Conservation (phyloP, 1,139 yeast species). For the Hyphopichia buzzinii region DNA sequence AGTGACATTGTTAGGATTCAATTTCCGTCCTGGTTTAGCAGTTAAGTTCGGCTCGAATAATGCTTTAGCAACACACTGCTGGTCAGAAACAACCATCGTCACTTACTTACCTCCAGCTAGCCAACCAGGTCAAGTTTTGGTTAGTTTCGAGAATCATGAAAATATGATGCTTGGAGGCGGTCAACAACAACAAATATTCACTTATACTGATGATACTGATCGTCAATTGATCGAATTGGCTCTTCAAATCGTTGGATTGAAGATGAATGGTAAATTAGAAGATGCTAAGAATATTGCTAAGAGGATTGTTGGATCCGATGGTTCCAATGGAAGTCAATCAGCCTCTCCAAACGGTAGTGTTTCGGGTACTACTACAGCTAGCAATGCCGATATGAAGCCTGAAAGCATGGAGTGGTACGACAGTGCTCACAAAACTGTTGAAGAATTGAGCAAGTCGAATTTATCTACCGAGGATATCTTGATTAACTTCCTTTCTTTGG, state of each 20-base stretch:
- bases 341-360: constrained; percentile 8
- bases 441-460: constrained; percentile 46
- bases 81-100: constrained; percentile 93
- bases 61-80: constrained; percentile 88
- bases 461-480: constrained; percentile 57
- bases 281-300: constrained; percentile 90
- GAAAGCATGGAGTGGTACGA: constrained; percentile 46
- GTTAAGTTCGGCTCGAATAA: constrained; percentile 84
- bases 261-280: constrained; percentile 91
- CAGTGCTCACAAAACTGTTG: constrained; percentile 46
- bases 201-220: constrained; percentile 91
- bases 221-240: constrained; percentile 90
- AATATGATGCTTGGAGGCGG: constrained; percentile 26
- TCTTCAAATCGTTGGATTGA: constrained; percentile 87
- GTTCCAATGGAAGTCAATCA: constrained; percentile 9
- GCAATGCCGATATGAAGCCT: constrained; percentile 12
- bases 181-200: constrained; percentile 61
- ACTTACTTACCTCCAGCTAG: constrained; percentile 91
- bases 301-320: constrained; percentile 70
- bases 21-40: constrained; percentile 75
- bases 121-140: constrained; percentile 87
- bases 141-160: constrained; percentile 63
- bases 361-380: constrained; percentile 8
- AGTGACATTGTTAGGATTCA: constrained; percentile 82
- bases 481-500: constrained; percentile 61